These are phyloP conservation scores for Artemisia argyi DNA, from an alignment of 129 eudicot genomes.

Conservation along the genomic window DNA sequence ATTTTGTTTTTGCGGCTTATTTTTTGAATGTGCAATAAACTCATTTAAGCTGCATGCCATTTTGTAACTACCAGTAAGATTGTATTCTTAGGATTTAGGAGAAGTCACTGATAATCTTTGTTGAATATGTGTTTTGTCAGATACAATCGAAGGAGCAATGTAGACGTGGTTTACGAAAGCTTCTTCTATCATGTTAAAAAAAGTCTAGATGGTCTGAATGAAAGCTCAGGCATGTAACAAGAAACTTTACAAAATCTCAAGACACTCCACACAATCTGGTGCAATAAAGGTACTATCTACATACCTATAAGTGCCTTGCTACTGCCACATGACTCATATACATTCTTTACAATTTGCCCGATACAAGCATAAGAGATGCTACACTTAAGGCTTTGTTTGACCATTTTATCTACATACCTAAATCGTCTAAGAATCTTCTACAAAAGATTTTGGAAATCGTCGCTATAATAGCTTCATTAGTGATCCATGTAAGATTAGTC, in stretches of 20 bases:
- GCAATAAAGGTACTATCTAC: too few species aligned
- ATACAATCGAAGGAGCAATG: slow-evolving; percentile 58
- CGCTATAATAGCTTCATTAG: slow-evolving; percentile 63
- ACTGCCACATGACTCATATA: slow-evolving; percentile 68
- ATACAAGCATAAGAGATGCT: background rate
- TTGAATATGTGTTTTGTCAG: slow-evolving; percentile 39
- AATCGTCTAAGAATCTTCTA: too few species aligned
- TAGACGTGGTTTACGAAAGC: slow-evolving; percentile 57
- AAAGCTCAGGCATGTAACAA: too few species aligned
- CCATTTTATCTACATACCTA: too few species aligned
- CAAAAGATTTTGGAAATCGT: slow-evolving; percentile 52
- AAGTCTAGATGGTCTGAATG: slow-evolving; percentile 56
- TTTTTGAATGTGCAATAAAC: background rate
- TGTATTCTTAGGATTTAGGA: background rate
- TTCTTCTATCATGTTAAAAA: slow-evolving; percentile 60
- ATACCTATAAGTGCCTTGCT: slow-evolving; percentile 38
- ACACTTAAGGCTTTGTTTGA: too few species aligned
- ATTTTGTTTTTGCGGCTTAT: background rate
- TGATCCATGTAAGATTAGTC: slow-evolving; percentile 53
- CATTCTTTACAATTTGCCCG: slow-evolving; percentile 65
- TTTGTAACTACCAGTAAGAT: background rate
- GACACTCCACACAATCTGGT: too few species aligned
- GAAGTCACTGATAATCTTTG: slow-evolving; percentile 9
- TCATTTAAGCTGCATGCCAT: background rate
- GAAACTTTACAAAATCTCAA: too few species aligned